Conservation (phyloP, 2,329 filamentous ascomycete species). For the Zymoseptoria pseudotritici region DNA sequence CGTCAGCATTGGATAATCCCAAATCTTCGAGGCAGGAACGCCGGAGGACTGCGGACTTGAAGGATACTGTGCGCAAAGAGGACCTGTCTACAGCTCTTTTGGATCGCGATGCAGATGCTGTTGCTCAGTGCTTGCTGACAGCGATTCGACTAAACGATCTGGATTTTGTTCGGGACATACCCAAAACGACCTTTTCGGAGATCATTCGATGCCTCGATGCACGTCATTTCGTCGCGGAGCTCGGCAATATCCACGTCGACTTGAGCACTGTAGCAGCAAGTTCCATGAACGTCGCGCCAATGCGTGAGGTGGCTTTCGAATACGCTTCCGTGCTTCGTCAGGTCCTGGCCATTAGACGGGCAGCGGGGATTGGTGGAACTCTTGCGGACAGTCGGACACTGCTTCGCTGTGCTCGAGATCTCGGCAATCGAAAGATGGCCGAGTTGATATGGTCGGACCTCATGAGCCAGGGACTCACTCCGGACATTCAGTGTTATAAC, state of each 20-base stretch:
- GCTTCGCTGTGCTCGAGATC: slow-evolving; percentile 44
- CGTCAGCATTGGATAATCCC: neutral
- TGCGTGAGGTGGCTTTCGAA: slow-evolving; percentile 33
- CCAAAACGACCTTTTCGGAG: slow-evolving; percentile 54
- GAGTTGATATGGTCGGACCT: slow-evolving; percentile 42
- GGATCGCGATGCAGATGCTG: slow-evolving; percentile 16
- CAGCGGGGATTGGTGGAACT: slow-evolving; percentile 32
- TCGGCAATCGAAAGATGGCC: slow-evolving; percentile 40
- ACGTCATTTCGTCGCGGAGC: slow-evolving; percentile 40
- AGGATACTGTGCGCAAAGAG: slow-evolving; percentile 12
- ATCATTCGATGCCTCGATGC: slow-evolving; percentile 58
- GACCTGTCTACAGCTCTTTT: slow-evolving; percentile 18
- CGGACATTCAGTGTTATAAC: slow-evolving; percentile 49
- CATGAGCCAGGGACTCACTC: slow-evolving; percentile 31
- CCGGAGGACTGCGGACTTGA: neutral
- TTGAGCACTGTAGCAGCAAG: slow-evolving; percentile 44
- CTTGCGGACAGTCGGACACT: slow-evolving; percentile 47
- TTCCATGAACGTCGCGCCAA: slow-evolving; percentile 34
- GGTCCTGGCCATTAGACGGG: slow-evolving; percentile 34
- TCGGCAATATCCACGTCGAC: slow-evolving; percentile 41
- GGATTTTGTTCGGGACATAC: slow-evolving; percentile 35
- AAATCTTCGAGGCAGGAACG: neutral
- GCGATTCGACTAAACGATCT: slow-evolving; percentile 19
- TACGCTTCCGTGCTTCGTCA: slow-evolving; percentile 33
- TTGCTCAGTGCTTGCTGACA: slow-evolving; percentile 22